Base-by-base conservation (phyloP, 164 flowering plant genomes). In the Nelumbo lutea region DNA sequence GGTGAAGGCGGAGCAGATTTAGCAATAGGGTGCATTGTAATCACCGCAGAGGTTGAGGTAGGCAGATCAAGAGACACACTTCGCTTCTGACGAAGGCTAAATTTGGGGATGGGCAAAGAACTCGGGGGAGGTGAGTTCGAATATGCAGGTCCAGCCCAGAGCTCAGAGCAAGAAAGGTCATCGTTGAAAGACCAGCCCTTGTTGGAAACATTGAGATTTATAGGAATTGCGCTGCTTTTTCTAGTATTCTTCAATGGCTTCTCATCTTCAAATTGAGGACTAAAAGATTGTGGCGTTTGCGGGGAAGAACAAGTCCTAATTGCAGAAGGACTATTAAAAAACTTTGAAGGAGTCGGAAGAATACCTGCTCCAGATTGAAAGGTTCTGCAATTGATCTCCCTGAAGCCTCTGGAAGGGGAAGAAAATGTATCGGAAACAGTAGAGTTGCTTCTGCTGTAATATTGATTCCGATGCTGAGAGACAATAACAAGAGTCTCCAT, bases 81-180 rank as follows among this genome's bases (percentile, higher is more conserved):
- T 50, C 97, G 73, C 71, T 91, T 91, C 44, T 83, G 86, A 47
- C 69, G 70, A 51, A 86, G 67, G 3, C 87, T 84, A 69, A 95
- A 95, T 64, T 88, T 91, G 8, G 98, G 98, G 4, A 95, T 87
- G 7, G 98, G 98, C 77, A 95, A 72, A 2, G 97, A 95, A 80
- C 96, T 92, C 0, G 98, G 96, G 1, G 97, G 98, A 0, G 98
- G 98, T 1, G 98, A 95, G 75, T 90, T 85, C 1, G 94, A 88
- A 77, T 90, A 90, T 0, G 94, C 72, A 9, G 89, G 95, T 5
- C 98, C 87, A 6, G 98, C 90, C 93, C 87, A 88, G 9, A 72
- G 81, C 77, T 88, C 89, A 47, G 87, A 78, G 68, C 50, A 79
- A 68, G 72, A 50, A 62, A 79, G 40, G 5, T 82, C 83, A 2